phyloP scores from a whole-genome alignment of 352 stramenopile genomes.

The Phytopythium cucurbitacearum region DNA sequence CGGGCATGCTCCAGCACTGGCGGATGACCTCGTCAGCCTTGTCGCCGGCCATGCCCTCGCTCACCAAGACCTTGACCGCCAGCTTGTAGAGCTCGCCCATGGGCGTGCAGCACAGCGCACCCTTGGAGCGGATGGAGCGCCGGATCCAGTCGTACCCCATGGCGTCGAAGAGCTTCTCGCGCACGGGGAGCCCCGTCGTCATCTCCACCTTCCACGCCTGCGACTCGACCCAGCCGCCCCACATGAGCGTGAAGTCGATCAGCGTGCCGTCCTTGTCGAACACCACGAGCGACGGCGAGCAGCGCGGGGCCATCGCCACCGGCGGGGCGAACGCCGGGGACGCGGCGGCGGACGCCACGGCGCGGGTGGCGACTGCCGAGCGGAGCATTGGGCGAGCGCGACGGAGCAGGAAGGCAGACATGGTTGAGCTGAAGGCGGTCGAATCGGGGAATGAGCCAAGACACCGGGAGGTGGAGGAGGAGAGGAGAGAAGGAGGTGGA shows the following conservation, averaged over 20 bases:
- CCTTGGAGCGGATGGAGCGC: slow-evolving; percentile 78
- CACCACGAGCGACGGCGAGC: slow-evolving; percentile 70
- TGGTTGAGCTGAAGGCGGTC: no score
- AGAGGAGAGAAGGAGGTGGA: no score
- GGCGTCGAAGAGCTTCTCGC: slow-evolving; percentile 81
- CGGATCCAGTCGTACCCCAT: slow-evolving; percentile 88
- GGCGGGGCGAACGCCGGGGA: background rate
- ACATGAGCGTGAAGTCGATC: slow-evolving; percentile 90
- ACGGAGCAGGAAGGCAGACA: background rate
- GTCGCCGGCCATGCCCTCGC: slow-evolving; percentile 60
- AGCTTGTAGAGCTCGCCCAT: slow-evolving; percentile 86
- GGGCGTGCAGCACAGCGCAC: slow-evolving; percentile 77
- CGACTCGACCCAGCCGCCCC: slow-evolving; percentile 82
- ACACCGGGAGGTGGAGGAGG: no score
- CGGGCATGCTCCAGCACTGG: slow-evolving; percentile 81
- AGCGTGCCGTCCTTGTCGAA: slow-evolving; percentile 90
- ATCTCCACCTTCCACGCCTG: slow-evolving; percentile 86
- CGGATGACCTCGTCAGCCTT: slow-evolving; percentile 62
- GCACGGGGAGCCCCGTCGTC: slow-evolving; percentile 67
- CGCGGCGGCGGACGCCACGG: background rate
- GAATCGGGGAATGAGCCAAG: no score
- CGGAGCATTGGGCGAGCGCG: background rate
- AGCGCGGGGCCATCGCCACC: slow-evolving; percentile 24
- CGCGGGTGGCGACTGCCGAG: background rate
- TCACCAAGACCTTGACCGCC: slow-evolving; percentile 66